Percentiles rank a stretch among this genome's conserved stretches.
These are phyloP conservation scores for Gaertneriomyces sp. DNA, from an alignment of 192 early-diverging fungal species.

Conservation along the genomic window DNA sequence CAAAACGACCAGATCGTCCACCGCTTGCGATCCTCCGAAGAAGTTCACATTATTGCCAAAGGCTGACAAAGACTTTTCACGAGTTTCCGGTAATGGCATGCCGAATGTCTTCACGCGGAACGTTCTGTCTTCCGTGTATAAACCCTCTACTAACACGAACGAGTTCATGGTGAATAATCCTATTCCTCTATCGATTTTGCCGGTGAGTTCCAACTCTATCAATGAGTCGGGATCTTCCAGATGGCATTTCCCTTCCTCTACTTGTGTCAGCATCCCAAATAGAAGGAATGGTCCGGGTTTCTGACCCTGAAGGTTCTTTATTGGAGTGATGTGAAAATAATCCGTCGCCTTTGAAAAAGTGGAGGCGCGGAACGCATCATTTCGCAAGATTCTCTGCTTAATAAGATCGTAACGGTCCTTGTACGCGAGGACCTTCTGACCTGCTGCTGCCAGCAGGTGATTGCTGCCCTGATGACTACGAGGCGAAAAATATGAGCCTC, in stretches of 20 bases:
- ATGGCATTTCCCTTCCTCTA: constrained; percentile 74
- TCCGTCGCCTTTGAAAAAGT: constrained; percentile 49
- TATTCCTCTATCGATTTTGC: constrained; percentile 44
- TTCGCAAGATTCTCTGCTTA: constrained; percentile 73
- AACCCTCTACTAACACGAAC: constrained; percentile 83
- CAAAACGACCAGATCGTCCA: constrained; percentile 41
- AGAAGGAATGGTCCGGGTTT: constrained; percentile 64
- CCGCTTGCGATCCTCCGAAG: constrained; percentile 50
- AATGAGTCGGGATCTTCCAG: constrained; percentile 79
- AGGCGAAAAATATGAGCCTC: background rate
- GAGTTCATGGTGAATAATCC: constrained; percentile 83
- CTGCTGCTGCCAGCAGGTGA: constrained; percentile 57
- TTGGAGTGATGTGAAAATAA: constrained; percentile 60
- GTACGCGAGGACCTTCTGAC: constrained; percentile 63
- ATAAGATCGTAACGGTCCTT: constrained; percentile 77
- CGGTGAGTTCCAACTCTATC: constrained; percentile 69
- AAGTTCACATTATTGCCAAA: constrained; percentile 38
- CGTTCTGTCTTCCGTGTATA: constrained; percentile 64
- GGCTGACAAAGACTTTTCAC: constrained; percentile 39
- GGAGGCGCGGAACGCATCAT: constrained; percentile 71
- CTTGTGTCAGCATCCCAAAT: constrained; percentile 84
- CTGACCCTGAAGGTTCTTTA: constrained; percentile 76
- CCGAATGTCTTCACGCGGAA: constrained; percentile 70
- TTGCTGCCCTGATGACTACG: constrained; percentile 13
- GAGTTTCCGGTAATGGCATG: constrained; percentile 70